phyloP scores from a whole-genome alignment of 768 basidiomycete species.

The Russula griseocarnosa region DNA sequence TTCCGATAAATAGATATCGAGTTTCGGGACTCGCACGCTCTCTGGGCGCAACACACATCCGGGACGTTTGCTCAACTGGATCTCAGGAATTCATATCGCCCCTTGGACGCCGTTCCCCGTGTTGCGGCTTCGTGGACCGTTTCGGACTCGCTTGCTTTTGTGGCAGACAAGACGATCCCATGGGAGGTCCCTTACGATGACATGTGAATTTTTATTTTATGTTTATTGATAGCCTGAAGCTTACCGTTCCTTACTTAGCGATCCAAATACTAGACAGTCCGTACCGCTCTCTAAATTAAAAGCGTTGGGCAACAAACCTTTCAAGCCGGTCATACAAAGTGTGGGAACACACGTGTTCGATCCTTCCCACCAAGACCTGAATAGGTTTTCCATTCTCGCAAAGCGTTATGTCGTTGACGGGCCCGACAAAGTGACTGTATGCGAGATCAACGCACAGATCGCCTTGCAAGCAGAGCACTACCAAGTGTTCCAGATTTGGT shows the following conservation, averaged over 20 bases:
- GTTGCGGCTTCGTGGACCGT: slow-evolving; percentile 63
- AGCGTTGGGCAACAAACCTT: slow-evolving; percentile 54
- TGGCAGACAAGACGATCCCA: slow-evolving; percentile 46
- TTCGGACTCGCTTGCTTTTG: slow-evolving; percentile 61
- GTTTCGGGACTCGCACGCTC: slow-evolving; percentile 64
- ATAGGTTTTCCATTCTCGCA: slow-evolving; percentile 58
- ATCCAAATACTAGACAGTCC: slow-evolving; percentile 33
- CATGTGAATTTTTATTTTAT: slow-evolving; percentile 37
- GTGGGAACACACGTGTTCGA: slow-evolving; percentile 50
- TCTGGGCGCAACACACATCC: slow-evolving; percentile 71
- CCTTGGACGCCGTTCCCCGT: slow-evolving; percentile 64
- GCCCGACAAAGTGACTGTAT: slow-evolving; percentile 44
- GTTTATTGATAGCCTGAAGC: background rate
- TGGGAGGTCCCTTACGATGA: slow-evolving; percentile 82
- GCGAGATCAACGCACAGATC: slow-evolving; percentile 55
- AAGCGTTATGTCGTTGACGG: slow-evolving; percentile 56
- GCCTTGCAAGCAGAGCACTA: slow-evolving; percentile 57
- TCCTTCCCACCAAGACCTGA: slow-evolving; percentile 40
- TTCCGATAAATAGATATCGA: slow-evolving; percentile 48
- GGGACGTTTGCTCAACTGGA: slow-evolving; percentile 81
- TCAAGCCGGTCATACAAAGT: slow-evolving; percentile 50
- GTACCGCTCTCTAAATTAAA: slow-evolving; percentile 42
- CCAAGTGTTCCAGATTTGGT: slow-evolving; percentile 62
- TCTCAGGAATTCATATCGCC: slow-evolving; percentile 56
- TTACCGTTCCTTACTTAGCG: slow-evolving; percentile 37